Evolutionary conservation across 2,329 filamentous ascomycete genomes (phyloP).

Genomic region (Aureobasidium sp.): DNA sequence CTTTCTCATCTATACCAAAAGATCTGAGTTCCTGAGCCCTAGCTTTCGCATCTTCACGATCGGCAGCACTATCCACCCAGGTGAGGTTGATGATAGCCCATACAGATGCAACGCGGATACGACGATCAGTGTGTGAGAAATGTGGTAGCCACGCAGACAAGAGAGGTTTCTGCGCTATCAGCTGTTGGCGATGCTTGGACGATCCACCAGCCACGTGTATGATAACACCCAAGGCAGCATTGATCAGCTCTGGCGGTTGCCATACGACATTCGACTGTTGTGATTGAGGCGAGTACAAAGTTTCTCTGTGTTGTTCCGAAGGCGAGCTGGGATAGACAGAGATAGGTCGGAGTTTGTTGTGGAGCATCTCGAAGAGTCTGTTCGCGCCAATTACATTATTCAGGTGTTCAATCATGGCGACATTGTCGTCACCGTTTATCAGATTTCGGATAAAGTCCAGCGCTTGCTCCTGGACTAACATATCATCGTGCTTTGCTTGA

Average conservation of each 20-base stretch:
- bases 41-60: slow-evolving; percentile 57
- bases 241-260: slow-evolving; percentile 57
- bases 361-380: slow-evolving; percentile 72
- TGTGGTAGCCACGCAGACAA: slow-evolving; percentile 66
- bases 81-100: slow-evolving; percentile 83
- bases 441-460: slow-evolving; percentile 87
- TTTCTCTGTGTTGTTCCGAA: neutral
- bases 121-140: slow-evolving; percentile 63
- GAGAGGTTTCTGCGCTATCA: slow-evolving; percentile 70
- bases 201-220: slow-evolving; percentile 82
- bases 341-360: slow-evolving; percentile 65
- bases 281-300: slow-evolving; percentile 27
- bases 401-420: slow-evolving; percentile 76
- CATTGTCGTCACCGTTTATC: slow-evolving; percentile 58
- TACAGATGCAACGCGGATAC: slow-evolving; percentile 71
- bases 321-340: slow-evolving; percentile 24
- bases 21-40: slow-evolving; percentile 63
- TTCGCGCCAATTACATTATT: slow-evolving; percentile 69
- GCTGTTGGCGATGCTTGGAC: slow-evolving; percentile 67
- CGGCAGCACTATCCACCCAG: slow-evolving; percentile 67
- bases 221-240: slow-evolving; percentile 71
- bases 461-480: slow-evolving; percentile 83
- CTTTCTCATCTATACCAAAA: slow-evolving; percentile 42
- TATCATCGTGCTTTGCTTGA: slow-evolving; percentile 67
- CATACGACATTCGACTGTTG: slow-evolving; percentile 37